Conservation (phyloP, 2,329 filamentous ascomycete species). For the Fusarium veterinarium region DNA sequence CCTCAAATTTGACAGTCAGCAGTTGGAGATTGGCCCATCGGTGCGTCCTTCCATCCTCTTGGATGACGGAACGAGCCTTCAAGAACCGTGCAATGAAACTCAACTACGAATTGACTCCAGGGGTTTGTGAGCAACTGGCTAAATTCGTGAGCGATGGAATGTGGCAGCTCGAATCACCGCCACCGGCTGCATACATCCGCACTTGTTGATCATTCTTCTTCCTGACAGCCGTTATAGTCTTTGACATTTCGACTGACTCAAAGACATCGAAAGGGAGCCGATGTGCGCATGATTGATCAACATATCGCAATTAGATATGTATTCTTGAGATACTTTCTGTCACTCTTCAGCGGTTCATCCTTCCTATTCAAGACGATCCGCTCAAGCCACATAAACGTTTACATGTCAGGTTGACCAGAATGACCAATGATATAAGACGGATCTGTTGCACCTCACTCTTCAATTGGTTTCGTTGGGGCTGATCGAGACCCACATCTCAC, state of each 20-base stretch:
- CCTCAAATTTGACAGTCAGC: neutral
- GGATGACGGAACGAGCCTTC: slow-evolving; percentile 10
- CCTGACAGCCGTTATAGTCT: neutral
- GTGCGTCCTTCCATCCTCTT: neutral
- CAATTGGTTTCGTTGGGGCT: slow-evolving; percentile 11
- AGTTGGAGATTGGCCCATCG: neutral
- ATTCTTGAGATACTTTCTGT: neutral
- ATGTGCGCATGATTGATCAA: neutral
- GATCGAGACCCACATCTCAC: slow-evolving; percentile 11
- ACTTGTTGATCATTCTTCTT: slow-evolving; percentile 3
- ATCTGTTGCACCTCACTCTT: slow-evolving; percentile 15
- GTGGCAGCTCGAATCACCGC: slow-evolving; percentile 34
- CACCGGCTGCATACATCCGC: slow-evolving; percentile 22
- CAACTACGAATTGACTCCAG: slow-evolving; percentile 5
- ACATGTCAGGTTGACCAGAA: neutral
- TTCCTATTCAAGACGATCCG: slow-evolving; percentile 22
- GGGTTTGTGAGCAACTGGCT: neutral
- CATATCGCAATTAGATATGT: neutral
- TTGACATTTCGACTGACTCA: slow-evolving; percentile 1
- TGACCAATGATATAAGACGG: slow-evolving; percentile 18
- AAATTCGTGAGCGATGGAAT: slow-evolving; percentile 16
- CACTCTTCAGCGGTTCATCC: slow-evolving; percentile 3
- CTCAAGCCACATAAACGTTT: slow-evolving; percentile 11
- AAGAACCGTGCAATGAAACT: slow-evolving; percentile 19
- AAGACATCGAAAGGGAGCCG: neutral